Evolutionary conservation across 148 eudicot species (phyloP), one percentile per base, ranked within the genome.

Genomic region (Spergularia bocconei): DNA sequence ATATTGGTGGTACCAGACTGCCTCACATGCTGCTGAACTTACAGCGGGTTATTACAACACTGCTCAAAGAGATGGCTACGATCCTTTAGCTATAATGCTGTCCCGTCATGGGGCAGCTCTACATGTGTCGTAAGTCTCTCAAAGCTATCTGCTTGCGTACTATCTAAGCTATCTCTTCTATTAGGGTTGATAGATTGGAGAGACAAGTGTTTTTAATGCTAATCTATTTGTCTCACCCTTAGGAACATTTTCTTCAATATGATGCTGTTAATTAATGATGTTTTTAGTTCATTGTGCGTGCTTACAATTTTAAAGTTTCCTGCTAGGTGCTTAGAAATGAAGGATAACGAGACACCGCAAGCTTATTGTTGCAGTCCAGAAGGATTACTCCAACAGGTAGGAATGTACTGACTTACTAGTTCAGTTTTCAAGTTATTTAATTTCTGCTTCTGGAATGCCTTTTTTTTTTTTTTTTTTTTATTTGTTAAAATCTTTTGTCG

Each of bases 1-100:
- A 65, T 85, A 87, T 82, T 90, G 91, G 93, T 85, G 89, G 85
- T 90, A 86, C 80, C 79, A 77, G 68, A 84, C 93, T 36, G 58
- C 67, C 6, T 80, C 89, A 50, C 93, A 90, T 72, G 86, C 91
- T 54, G 87, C 91, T 44, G 93, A 90, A 78, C 85, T 90, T 57
- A 88, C 91, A 64, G 89, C 93, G 64, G 91, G 93, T 59, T 90
- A 87, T 79, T 88, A 90, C 86, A 90, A 90, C 77, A 86, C 89
- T 56, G 81, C 80, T 65, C 64, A 72, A 48, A 78, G 86, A 75
- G 91, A 87, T 82, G 91, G 93, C 38, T 90, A 90, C 70, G 87
- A 84, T 69, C 84, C 82, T 41, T 77, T 90, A 57, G 91, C 91
- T 71, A 73, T 79, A 16, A 69, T 85, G 82, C 68, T 90, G 62